Base-by-base conservation (phyloP, 495 filamentous ascomycete species). In the Arthonia radiata region DNA sequence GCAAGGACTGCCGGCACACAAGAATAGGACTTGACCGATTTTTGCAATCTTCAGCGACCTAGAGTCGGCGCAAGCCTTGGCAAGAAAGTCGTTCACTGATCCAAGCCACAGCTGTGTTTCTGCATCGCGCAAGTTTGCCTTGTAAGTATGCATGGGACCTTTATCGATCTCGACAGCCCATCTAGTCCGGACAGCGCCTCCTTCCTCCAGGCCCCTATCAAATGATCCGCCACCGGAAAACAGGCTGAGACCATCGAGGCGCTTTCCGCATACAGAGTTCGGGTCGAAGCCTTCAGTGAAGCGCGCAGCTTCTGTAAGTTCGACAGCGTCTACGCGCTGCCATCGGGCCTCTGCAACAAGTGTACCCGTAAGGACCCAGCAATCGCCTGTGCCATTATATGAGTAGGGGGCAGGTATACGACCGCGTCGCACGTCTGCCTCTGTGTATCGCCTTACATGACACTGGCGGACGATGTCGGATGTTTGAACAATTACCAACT, bases 191-290 rank as follows among this genome's bases (percentile, higher is more conserved):
- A 78, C 52, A 3, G 49, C 68, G 4, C 67, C 68, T 2, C 61
- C 63, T 26, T 79, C 73, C 38, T 81, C 75, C 0, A 81, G 46
- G 1, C 75, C 75, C 16, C 73, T 53, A 3, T 67, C 75, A 32
- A 80, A 62, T 36, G 66, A 75, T 0, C 75, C 75, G 23, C 70
- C 64, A 5, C 75, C 75, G 31, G 68, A 75, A 38, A 71, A 81
- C 12, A 82, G 46, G 32, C 71, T 68, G 19, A 81, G 39, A 0
- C 67, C 73, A 26, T 38, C 45, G 15, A 75, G 44, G 16, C 31
- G 34, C n/a, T 24, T 12, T 24, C 47, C 48, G 11, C 17, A 21
- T 21, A 34, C 30, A 4, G 26, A 12, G 2, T 16, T 3, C 0
- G 57, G 57, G 33, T 71, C 49, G 18, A 60, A 71, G 0, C 70